Conservation (phyloP, 257 asterid species). For the Mitragyna speciosa region DNA sequence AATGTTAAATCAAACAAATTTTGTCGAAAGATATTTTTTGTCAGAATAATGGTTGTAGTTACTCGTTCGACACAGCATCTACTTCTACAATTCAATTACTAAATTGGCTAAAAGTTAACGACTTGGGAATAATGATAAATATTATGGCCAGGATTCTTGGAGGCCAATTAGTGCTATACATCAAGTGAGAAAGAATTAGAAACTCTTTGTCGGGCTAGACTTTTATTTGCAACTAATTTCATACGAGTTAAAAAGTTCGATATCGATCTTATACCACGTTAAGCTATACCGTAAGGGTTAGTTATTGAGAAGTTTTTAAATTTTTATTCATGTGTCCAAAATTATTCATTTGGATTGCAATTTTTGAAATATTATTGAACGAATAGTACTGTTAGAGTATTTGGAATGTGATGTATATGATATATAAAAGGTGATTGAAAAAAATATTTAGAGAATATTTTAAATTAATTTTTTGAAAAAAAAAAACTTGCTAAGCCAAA, state of each 20-base stretch:
- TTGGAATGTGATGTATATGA: too few relatives aligned
- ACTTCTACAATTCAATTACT: not conserved
- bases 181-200: not conserved
- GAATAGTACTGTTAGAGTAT: too few relatives aligned
- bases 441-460: too few relatives aligned
- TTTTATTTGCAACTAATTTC: not conserved
- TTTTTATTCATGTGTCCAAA: too few relatives aligned
- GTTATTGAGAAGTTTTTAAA: too few relatives aligned
- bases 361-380: too few relatives aligned
- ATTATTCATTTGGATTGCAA: too few relatives aligned
- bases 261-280: too few relatives aligned
- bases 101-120: conserved; percentile 10
- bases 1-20: conserved; percentile 2
- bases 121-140: not conserved
- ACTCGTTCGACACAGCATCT: not conserved
- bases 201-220: conserved; percentile 14
- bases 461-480: too few relatives aligned
- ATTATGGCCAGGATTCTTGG: too few relatives aligned
- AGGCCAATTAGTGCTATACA: not conserved
- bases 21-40: not conserved
- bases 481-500: not conserved
- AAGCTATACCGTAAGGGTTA: not conserved
- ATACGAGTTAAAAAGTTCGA: too few relatives aligned
- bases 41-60: not conserved
- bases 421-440: too few relatives aligned